Percentiles rank a stretch among this genome's conserved stretches.
phyloP scores from a whole-genome alignment of 768 basidiomycete species.

The Panellus pusillus region DNA sequence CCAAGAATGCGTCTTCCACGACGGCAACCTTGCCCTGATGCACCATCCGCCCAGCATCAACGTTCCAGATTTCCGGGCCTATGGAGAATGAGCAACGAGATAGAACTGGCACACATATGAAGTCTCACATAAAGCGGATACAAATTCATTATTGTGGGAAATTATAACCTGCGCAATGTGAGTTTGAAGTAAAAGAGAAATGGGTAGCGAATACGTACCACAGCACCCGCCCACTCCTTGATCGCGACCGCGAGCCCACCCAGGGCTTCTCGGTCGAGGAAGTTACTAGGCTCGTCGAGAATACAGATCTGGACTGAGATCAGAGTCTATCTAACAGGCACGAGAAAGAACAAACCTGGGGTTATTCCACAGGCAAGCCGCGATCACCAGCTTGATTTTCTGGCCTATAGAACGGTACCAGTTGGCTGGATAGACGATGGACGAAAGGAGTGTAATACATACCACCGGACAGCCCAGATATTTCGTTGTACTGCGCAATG shows the following conservation, averaged over 20 bases:
- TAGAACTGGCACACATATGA: conserved; percentile 10
- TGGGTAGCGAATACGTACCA: conserved; percentile 46
- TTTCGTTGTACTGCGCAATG: conserved; percentile 98
- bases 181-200: conserved; percentile 13
- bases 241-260: conserved; percentile 95
- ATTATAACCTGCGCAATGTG: conserved; percentile 73
- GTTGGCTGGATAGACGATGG: conserved; percentile 3
- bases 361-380: conserved; percentile 95
- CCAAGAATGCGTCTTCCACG: conserved; percentile 81
- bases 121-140: conserved; percentile 72
- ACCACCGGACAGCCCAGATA: conserved; percentile 92
- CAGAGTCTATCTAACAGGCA: neutral
- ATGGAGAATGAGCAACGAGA: conserved; percentile 8
- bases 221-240: conserved; percentile 91
- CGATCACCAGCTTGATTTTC: conserved; percentile 95
- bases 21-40: conserved; percentile 87
- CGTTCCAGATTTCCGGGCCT: conserved; percentile 95
- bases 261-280: conserved; percentile 93
- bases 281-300: conserved; percentile 93
- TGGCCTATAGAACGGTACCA: conserved; percentile 54
- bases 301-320: conserved; percentile 55
- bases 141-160: conserved; percentile 92
- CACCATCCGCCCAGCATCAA: conserved; percentile 81
- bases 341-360: conserved; percentile 56
- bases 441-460: conserved; percentile 24